These are phyloP conservation scores for Stagonosporopsis rhizophila DNA, from an alignment of 2,329 filamentous ascomycete genomes.

Conservation along the genomic window DNA sequence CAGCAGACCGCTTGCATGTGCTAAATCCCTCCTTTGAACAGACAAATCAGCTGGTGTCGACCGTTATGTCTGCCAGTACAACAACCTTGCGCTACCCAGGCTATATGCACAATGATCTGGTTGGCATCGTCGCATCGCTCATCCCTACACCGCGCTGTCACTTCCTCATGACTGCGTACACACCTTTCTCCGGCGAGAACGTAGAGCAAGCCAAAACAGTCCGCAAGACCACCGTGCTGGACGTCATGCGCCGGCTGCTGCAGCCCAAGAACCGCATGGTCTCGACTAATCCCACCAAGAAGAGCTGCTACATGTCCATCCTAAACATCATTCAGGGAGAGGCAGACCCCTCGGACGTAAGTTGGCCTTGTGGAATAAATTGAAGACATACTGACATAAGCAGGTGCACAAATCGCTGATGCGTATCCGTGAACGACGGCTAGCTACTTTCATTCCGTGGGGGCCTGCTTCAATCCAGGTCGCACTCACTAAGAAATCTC, in stretches of 20 bases:
- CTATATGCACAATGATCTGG: constrained; percentile 99
- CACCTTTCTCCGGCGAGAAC: constrained; percentile 94
- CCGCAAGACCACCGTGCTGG: constrained; percentile 94
- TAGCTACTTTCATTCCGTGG: constrained; percentile 98
- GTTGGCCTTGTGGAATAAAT: constrained; percentile 14
- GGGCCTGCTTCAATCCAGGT: constrained; percentile 98
- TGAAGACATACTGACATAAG: constrained; percentile 14
- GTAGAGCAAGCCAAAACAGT: constrained; percentile 97
- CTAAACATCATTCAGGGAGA: constrained; percentile 99
- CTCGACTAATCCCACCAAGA: constrained; percentile 91
- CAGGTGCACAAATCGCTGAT: constrained; percentile 93
- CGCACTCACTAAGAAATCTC: constrained; percentile 93
- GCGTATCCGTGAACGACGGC: constrained; percentile 88
- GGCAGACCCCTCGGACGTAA: constrained; percentile 90
- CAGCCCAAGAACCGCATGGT: constrained; percentile 99
- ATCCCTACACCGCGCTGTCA: constrained; percentile 97
- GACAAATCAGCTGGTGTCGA: constrained; percentile 92
- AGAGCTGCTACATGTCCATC: constrained; percentile 98
- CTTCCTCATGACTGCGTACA: constrained; percentile 98
- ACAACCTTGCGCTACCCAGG: constrained; percentile 96
- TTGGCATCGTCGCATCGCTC: constrained; percentile 92
- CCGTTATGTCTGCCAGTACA: constrained; percentile 98
- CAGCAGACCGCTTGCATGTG: constrained; percentile 91
- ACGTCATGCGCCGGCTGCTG: constrained; percentile 93
- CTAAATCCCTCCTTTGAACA: constrained; percentile 96